Evolutionary conservation across 2,329 filamentous ascomycete species (phyloP), one percentile per base, ranked within the genome.

Genomic region (Sporothrix variecibatus): DNA sequence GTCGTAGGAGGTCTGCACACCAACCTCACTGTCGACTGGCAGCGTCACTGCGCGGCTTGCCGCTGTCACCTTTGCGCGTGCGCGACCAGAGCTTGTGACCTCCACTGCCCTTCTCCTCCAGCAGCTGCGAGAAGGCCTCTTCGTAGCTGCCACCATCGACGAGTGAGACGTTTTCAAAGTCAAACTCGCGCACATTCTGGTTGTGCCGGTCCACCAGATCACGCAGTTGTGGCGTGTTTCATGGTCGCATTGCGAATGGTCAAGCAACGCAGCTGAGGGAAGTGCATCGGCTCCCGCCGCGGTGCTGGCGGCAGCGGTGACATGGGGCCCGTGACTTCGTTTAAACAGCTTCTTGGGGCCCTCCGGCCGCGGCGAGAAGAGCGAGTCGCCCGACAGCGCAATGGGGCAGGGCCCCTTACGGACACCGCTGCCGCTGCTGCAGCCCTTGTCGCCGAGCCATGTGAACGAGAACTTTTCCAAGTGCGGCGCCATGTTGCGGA

Each of bases 161-260:
- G 60, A 97, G 87, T 40, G 88, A 85, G 23, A 95, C 90, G 76
- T 93, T 91, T 80, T 94, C 91, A 81, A 97, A 94, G 80, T 94
- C 91, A 79, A 95, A 94, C 79, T 95, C 92, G 76, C 88, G 87
- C 64, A 97, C 88, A 0, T 90, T 91, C 73, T 85, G 84, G 40
- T 89, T 87, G 82, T 97, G 93, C 15, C 85, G 84, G 69, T 85
- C 83, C 74, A 96, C 90, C 76, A 97, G 89, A 17, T 86, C 85
- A 60, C 89, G 87, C 74, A 97, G 88, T 81, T 96, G 93, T 1
- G 86, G 83, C 7, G 91, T 90, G 76, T 92, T 92, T 91, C 86
- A 95, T 91, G 46, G 88, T 85, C 12, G 90, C 87, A 79, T 97
- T 97, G 77, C 91, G 88, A 53, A 97, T 84, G 77, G 91, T 87